Evolutionary conservation across 139 green algal genomes (phyloP), one percentile per base, ranked within the genome.

Genomic region (Chlorella sp.): DNA sequence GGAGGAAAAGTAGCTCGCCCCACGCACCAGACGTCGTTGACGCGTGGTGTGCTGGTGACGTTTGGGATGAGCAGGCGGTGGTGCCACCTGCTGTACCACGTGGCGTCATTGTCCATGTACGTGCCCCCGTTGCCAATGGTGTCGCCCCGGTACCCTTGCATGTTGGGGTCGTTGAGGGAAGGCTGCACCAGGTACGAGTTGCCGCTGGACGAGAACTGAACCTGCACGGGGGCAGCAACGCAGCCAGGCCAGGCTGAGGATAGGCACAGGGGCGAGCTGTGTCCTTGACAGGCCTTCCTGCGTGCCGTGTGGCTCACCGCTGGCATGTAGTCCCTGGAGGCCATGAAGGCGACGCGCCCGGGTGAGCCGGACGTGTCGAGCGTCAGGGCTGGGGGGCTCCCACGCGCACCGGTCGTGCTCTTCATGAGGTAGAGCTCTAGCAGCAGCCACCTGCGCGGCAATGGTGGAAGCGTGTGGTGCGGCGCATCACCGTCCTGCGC

Each of bases 381-480:
- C n/a, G n/a, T n/a, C n/a, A n/a, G 26, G 62, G 10, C 62, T 5
- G n/a, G 10, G n/a, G n/a, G n/a, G n/a, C n/a, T n/a, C n/a, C n/a
- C n/a, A n/a, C n/a, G n/a, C n/a, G n/a, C n/a, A n/a, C 35, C 62
- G 5, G 4, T 14, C 23, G 24, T 62, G n/a, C 61, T 27, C 35
- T 71, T 71, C 29, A 72, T 27, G 35, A 42, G 49, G 67, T 72
- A 72, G 67, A 72, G 64, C 42, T 72, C 67, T 27, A 72, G 42
- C 42, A 72, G 3, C 27, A 72, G 67, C 30, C 26, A 72, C 24
- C 67, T 72, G 36, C 42, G 17, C 17, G 42, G 42, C 10, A 17
- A 55, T 17, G 42, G 10, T 24, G 17, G 17, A 24, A 24, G 10
- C 10, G 10, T 17, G 10, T 24, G 17, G 10, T 17, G 17, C 17